phyloP scores from a whole-genome alignment of 352 stramenopile genomes.

The Phytophthora sojae region DNA sequence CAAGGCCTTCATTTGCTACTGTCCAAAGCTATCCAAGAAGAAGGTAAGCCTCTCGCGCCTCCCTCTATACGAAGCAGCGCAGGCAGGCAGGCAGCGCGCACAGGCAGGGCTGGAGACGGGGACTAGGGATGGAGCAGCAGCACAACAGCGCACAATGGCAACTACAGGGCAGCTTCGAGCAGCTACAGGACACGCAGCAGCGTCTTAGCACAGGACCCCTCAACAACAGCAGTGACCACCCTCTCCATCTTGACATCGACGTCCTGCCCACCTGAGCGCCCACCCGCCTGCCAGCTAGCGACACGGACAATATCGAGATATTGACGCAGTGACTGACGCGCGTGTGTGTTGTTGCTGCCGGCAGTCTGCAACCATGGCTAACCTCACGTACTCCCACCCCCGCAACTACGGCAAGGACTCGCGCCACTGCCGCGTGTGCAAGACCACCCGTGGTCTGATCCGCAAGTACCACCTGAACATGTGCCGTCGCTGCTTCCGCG shows the following conservation, averaged over 20 bases:
- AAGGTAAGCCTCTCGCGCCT: slow-evolving; percentile 52
- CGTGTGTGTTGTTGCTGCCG: slow-evolving; percentile 18
- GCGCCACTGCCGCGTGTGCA: slow-evolving; percentile 91
- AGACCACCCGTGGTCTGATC: slow-evolving; percentile 94
- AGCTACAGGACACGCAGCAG: not conserved
- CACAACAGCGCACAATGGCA: not conserved
- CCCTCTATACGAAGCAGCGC: slow-evolving; percentile 4
- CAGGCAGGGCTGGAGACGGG: not conserved
- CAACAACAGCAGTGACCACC: not conserved
- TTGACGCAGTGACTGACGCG: slow-evolving; percentile 22
- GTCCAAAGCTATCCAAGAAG: slow-evolving; percentile 91
- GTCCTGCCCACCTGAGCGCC: not conserved
- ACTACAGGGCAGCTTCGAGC: not conserved
- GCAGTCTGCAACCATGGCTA: slow-evolving; percentile 87
- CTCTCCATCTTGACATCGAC: not conserved
- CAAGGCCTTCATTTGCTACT: slow-evolving; percentile 77
- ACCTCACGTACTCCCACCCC: slow-evolving; percentile 89
- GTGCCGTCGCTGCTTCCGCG: slow-evolving; percentile 97
- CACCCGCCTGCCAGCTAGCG: slow-evolving; percentile 8
- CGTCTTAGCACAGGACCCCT: not conserved
- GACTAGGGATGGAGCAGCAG: not conserved
- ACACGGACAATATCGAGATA: not conserved
- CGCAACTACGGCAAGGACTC: slow-evolving; percentile 92
- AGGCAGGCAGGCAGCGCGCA: not conserved
- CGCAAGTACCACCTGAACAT: slow-evolving; percentile 97